Evolutionary conservation across 768 basidiomycete species (phyloP), one percentile per base, ranked within the genome.

Genomic region (Leccinum ochraceum): DNA sequence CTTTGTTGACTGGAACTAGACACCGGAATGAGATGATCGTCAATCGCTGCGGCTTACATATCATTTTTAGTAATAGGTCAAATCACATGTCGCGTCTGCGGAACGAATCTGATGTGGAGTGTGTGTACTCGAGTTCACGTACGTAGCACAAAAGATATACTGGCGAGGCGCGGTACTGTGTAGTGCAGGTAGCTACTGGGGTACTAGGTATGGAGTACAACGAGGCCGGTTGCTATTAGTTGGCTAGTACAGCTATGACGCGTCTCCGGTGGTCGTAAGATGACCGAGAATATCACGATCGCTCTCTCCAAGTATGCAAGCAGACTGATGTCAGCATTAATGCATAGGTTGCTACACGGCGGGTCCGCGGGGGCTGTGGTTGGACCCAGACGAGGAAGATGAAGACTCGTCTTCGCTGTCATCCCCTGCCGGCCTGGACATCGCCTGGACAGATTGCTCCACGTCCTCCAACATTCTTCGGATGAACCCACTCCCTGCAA

Each of bases 1-100:
- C 28, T 60, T 72, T 46, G 54, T 72, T 11, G 71, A 72, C n/a
- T 73, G 71, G 71, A 73, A 63, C 65, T 72, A 71, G 61, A 66
- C 3, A 30, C 37, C 1, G 16, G 17, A 53, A 20, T n/a, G 11
- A 26, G 28, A 36, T 7, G 28, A 36, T 7, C 6, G 30, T 16
- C 32, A 36, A 39, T 16, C 22, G 26, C 11, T 24, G 30, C 9
- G 30, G 17, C 11, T 52, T 22, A 30, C 30, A 30, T 30, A 51
- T 34, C 17, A 17, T 16, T 32, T 42, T 44, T 11, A 28, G 52
- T n/a, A 20, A 22, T 7, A 4, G 28, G 17, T 53, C 8, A 46
- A n/a, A 10, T n/a, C 10, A 28, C 39, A 28, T 28, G 28, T 22
- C 6, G 28, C 20, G 10, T 5, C 14, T 6, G 30, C 46, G 0